Conservation (phyloP, 2,329 filamentous ascomycete genomes). For the Talaromyces islandicus region DNA sequence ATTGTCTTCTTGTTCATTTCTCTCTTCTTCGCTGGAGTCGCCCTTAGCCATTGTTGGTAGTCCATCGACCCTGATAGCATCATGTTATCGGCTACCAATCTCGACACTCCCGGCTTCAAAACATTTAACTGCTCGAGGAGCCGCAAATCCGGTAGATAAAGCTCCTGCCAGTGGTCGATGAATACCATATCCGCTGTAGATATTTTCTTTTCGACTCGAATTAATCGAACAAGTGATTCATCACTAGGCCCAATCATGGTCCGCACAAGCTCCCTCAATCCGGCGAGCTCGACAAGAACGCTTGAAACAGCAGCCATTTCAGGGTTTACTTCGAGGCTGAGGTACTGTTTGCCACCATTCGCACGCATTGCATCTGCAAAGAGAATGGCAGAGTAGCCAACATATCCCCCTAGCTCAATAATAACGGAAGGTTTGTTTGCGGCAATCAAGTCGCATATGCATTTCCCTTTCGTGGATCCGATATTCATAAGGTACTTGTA, state of each 20-base stretch:
- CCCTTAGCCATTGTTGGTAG: not conserved
- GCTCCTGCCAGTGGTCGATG: not conserved
- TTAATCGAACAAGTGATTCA: not conserved
- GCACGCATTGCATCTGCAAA: conserved; percentile 60
- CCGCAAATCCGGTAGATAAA: not conserved
- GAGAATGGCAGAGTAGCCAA: conserved; percentile 72
- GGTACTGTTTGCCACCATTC: conserved; percentile 58
- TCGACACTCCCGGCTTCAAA: not conserved
- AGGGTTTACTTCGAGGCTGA: conserved; percentile 64
- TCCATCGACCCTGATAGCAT: not conserved
- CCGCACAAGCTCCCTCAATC: conserved; percentile 59
- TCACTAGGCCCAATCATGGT: conserved; percentile 56
- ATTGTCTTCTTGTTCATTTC: conserved; percentile 1
- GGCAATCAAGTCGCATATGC: conserved; percentile 60
- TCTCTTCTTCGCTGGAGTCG: not conserved
- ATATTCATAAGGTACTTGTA: conserved; percentile 74
- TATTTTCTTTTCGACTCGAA: not conserved
- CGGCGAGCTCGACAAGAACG: conserved; percentile 62
- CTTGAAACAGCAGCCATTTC: conserved; percentile 64
- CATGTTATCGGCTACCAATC: not conserved
- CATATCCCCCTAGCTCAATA: conserved; percentile 71
- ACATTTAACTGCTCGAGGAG: not conserved
- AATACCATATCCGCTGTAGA: not conserved
- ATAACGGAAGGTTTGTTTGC: conserved; percentile 59
- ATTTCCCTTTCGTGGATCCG: conserved; percentile 64